Evolutionary conservation across 768 basidiomycete genomes (phyloP), one percentile per base, ranked within the genome.

Genomic region (Tricholoma furcatifolium): DNA sequence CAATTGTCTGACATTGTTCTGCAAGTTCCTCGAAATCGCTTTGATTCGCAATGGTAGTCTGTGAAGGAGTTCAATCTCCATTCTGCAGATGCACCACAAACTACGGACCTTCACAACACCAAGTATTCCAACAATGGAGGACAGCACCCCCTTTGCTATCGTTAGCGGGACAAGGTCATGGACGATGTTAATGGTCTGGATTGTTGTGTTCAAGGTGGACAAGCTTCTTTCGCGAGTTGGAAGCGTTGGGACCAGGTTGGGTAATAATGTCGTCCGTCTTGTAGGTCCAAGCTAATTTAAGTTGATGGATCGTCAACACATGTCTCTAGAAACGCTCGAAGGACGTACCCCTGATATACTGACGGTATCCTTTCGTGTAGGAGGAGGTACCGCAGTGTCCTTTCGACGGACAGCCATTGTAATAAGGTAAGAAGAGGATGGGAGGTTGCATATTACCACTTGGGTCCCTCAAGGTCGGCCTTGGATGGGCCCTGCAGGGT

Each of bases 1-100:
- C 30, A n/a, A 57, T 54, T n/a, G 20, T 57, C 12, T 53, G 43
- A 27, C 56, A 57, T 48, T 51, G 47, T 30, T 53, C 56, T 21
- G 44, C 47, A 2, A 57, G 39, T 6, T 50, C 52, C 8, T 14
- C n/a, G 14, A 57, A 57, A 35, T 53, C 56, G 30, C 36, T 24
- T 9, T 43, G 53, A 23, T 55, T 55, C 1, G 38, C 30, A 6
- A 55, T 31, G 11, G 47, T 55, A 15, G 18, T 50, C 50, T 59
- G 21, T 35, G 15, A 8, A 24, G 18, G 6, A 45, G 6, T 9
- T 38, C 3, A 40, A 8, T 3, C 15, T 42, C 20, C 7, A n/a
- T 30, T 23, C 34, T 11, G 20, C 8, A 21, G 23, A 27, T 8
- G 12, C n/a, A 6, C n/a, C 10, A 20, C 4, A 6, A 2, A 10